These are phyloP conservation scores for Antitrichia curtipendula DNA, from an alignment of 225 moss, liverwort and hornwort genomes.

Conservation along the genomic window DNA sequence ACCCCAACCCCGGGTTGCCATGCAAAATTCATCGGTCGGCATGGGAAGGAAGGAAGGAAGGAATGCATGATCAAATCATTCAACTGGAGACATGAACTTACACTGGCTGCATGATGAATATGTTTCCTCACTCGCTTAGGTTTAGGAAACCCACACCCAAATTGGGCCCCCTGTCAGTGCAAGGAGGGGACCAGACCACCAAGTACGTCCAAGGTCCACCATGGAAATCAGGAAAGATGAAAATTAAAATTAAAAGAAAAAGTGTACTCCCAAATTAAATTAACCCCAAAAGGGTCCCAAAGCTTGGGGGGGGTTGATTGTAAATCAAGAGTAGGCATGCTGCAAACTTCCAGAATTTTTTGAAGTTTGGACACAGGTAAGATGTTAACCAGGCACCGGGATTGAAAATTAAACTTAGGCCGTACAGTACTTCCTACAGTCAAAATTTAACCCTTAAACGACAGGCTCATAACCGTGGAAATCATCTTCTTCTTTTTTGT, in stretches of 20 bases:
- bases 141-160: neutral
- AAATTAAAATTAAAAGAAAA: too few species aligned
- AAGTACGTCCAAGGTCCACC: neutral
- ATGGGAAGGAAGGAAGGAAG: neutral
- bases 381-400: neutral
- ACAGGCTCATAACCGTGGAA: too few species aligned
- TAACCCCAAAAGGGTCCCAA: neutral
- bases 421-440: too few species aligned
- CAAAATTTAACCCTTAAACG: too few species aligned
- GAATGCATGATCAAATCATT: neutral
- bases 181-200: neutral
- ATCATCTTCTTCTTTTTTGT: too few species aligned
- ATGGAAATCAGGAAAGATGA: accelerated
- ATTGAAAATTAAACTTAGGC: neutral
- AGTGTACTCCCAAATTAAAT: neutral
- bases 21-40: neutral
- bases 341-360: neutral
- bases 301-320: too few species aligned
- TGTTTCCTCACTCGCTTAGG: neutral
- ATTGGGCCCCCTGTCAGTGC: neutral
- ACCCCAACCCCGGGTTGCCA: neutral
- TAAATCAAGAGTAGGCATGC: too few species aligned
- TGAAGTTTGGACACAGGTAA: neutral
- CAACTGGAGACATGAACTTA: neutral
- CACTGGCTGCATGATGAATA: neutral